phyloP scores from a whole-genome alignment of 352 stramenopile genomes.

The Phytopythium boreale region DNA sequence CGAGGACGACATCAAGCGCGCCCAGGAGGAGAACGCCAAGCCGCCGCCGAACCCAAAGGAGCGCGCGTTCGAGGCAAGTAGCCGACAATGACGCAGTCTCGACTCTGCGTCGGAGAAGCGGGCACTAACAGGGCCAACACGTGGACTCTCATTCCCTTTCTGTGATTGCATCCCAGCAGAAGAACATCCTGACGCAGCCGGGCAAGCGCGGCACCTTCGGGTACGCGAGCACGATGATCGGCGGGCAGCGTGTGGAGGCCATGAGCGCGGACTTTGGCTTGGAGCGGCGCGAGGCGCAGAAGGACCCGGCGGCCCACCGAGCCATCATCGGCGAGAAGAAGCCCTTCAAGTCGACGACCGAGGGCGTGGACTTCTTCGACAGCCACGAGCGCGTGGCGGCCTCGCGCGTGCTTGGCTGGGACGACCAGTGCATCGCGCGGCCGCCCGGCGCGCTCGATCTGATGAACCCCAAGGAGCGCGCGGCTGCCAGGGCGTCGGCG shows the following conservation, averaged over 20 bases:
- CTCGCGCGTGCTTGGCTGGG: constrained; percentile 56
- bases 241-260: constrained; percentile 30
- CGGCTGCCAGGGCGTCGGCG: constrained; percentile 38
- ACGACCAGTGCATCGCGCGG: constrained; percentile 63
- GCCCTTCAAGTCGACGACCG: constrained; percentile 67
- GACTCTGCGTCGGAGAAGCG: not conserved
- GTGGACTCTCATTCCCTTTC: not conserved
- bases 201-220: constrained; percentile 67
- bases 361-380: constrained; percentile 70
- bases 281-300: constrained; percentile 23
- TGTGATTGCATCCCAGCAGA: constrained; percentile 13
- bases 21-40: constrained; percentile 35
- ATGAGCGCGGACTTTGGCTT: constrained; percentile 69
- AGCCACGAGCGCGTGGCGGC: constrained; percentile 69
- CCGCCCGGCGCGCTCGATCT: constrained; percentile 48
- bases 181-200: constrained; percentile 64
- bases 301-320: constrained; percentile 42
- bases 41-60: constrained; percentile 50
- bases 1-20: constrained; percentile 60
- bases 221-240: constrained; percentile 70
- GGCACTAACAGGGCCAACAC: not conserved
- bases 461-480: constrained; percentile 76
- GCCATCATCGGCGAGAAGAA: constrained; percentile 63
- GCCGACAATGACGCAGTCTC: not conserved
- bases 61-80: constrained; percentile 41